Base-by-base conservation (phyloP, 441 rosid genomes). In the Pelargonium exstipulatum region DNA sequence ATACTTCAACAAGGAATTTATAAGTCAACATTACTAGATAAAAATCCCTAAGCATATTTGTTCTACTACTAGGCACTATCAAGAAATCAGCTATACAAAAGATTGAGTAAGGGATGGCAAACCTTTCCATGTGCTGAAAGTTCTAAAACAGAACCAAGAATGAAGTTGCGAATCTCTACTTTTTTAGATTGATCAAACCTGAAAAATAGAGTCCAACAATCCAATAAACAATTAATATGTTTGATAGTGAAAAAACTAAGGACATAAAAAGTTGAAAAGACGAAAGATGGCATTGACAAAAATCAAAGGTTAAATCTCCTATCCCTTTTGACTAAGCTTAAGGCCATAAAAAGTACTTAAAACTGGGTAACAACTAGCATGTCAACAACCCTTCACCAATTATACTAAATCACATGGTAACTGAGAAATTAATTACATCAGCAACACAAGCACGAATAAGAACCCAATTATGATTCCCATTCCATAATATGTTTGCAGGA, bases 101-200 rank as follows among this genome's bases (percentile, higher is more conserved):
- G 46, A 65, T 14, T 57, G 51, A 76, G 35, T 10, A 67, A 17
- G 37, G 73, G 72, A 58, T 43, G 42, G 74, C 74, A 73, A 78
- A 96, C 99, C 99, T 91, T 90, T 48, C 90, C 96, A 83, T 74
- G 82, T 46, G 84, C 76, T 70, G 96, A 86, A 68, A 88, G 86
- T 69, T 83, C 84, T 70, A 86, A 80, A 66, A 84, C 81, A 78
- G 79, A 79, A 61, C 85, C 78, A 80, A 91, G 72, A 73, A 93
- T 81, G 78, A 82, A 80, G 37, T 83, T 79, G 72, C 91, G 85
- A 74, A 88, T 82, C 74, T 80, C 85, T 73, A 83, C 87, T 79
- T 90, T 93, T 35, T 91, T 82, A 65, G 88, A 76, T 69, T 84
- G 85, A 79, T 86, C 86, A 77, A 96, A 93, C 84, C 99, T 96